A percentile compares a stretch with the other conserved stretches of the same genome.
phyloP scores from a whole-genome alignment of 2,329 filamentous ascomycete genomes.

The Apiospora kogelbergensis region DNA sequence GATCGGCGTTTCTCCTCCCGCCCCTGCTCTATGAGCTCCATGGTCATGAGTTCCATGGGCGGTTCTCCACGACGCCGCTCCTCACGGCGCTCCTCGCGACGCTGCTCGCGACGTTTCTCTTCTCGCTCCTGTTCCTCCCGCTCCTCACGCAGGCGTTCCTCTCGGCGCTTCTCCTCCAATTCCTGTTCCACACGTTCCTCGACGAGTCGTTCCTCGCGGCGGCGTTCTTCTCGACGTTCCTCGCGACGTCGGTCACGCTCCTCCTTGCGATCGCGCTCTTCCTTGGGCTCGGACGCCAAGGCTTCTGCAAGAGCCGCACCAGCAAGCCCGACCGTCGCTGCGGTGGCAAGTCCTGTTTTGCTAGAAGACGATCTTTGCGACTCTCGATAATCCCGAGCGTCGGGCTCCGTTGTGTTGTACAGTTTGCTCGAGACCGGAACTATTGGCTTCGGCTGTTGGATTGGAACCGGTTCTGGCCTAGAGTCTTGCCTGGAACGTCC shows the following conservation, averaged over 20 bases:
- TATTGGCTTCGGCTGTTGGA: constrained; percentile 86
- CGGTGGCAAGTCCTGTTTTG: constrained; percentile 40
- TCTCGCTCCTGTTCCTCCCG: constrained; percentile 28
- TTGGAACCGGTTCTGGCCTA: constrained; percentile 61
- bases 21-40: constrained; percentile 21
- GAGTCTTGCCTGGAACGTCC: constrained; percentile 31
- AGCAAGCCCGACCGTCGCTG: constrained; percentile 48
- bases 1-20: constrained; percentile 34
- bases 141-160: constrained; percentile 18
- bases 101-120: constrained; percentile 31
- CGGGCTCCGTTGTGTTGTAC: constrained; percentile 53
- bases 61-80: constrained; percentile 20
- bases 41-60: constrained; percentile 14
- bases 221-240: constrained; percentile 22
- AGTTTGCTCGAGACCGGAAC: constrained; percentile 69
- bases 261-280: constrained; percentile 25
- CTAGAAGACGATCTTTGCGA: constrained; percentile 37
- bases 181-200: constrained; percentile 18
- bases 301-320: constrained; percentile 50
- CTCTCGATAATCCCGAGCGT: constrained; percentile 28
- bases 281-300: constrained; percentile 37
- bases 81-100: constrained; percentile 32
- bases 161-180: constrained; percentile 26
- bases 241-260: constrained; percentile 23
- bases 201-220: constrained; percentile 24